Conservation (phyloP, 306 rosid genomes). For the Malus asiatica region DNA sequence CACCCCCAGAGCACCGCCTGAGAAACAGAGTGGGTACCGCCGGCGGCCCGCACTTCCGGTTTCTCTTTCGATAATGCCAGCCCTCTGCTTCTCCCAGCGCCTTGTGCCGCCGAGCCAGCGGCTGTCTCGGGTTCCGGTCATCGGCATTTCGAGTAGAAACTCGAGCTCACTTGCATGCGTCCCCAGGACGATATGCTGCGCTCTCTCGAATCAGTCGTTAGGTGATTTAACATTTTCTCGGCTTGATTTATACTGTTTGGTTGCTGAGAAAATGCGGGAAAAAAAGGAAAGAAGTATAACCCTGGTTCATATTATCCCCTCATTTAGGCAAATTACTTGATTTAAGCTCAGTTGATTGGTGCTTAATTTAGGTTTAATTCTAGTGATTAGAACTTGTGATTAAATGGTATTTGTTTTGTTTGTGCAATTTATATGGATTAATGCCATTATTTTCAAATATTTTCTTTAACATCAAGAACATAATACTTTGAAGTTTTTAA, state of each 20-base stretch:
- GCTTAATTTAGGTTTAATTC: no score
- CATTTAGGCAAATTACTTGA: neutral
- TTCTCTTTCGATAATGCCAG: conserved; percentile 9
- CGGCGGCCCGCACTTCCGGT: neutral
- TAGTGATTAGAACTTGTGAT: no score
- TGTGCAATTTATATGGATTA: neutral
- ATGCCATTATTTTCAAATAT: neutral
- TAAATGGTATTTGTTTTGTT: neutral
- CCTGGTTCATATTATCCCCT: neutral
- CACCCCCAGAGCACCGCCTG: neutral
- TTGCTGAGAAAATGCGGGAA: neutral
- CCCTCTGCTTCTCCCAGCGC: conserved; percentile 19
- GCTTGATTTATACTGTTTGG: neutral
- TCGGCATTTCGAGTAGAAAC: conserved; percentile 15
- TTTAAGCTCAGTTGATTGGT: neutral
- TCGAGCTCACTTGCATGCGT: conserved; percentile 14
- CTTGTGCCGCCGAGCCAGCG: conserved; percentile 14
- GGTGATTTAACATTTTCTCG: conserved; percentile 22
- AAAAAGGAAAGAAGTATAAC: neutral
- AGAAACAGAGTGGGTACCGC: neutral
- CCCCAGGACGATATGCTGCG: conserved; percentile 26
- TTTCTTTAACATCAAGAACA: neutral
- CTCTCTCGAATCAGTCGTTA: conserved; percentile 6
- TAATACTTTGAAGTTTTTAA: neutral
- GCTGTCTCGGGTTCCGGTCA: conserved; percentile 14